These are phyloP conservation scores for Trichoderma atroviride DNA, from an alignment of 2,329 filamentous ascomycete species.

Conservation along the genomic window DNA sequence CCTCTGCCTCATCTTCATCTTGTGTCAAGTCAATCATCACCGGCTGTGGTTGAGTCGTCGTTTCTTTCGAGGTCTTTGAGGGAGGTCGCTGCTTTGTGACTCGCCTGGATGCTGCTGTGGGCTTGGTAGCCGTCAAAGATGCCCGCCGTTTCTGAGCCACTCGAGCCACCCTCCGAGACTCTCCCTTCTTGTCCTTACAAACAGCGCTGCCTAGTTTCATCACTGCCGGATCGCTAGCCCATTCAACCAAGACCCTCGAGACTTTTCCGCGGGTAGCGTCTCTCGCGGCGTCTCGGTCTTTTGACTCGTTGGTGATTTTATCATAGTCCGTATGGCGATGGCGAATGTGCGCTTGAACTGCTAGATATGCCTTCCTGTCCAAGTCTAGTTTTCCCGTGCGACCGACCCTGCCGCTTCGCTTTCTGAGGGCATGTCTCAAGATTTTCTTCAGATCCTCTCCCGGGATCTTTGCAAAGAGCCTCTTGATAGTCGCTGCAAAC, in stretches of 20 bases:
- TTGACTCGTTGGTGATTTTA: slow-evolving; percentile 30
- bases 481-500: slow-evolving; percentile 42
- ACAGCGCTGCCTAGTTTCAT: background rate
- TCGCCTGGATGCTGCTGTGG: background rate
- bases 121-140: background rate
- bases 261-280: slow-evolving; percentile 22
- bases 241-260: slow-evolving; percentile 23
- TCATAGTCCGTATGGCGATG: slow-evolving; percentile 54
- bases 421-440: slow-evolving; percentile 47
- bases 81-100: background rate
- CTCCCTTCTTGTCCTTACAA: background rate
- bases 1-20: slow-evolving; percentile 4
- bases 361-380: slow-evolving; percentile 46
- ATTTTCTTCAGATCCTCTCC: slow-evolving; percentile 38
- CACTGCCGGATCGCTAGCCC: slow-evolving; percentile 6
- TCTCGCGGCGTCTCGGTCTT: slow-evolving; percentile 24
- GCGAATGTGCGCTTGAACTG: slow-evolving; percentile 53
- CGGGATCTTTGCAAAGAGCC: slow-evolving; percentile 48
- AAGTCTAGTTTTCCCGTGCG: slow-evolving; percentile 45
- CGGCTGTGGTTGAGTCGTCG: background rate
- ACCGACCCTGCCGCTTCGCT: slow-evolving; percentile 52
- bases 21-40: slow-evolving; percentile 22
- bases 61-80: background rate
- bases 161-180: background rate
- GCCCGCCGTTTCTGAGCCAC: background rate